Evolutionary conservation across 2,329 filamentous ascomycete species (phyloP).

Genomic region (Hypoxylon sp.): DNA sequence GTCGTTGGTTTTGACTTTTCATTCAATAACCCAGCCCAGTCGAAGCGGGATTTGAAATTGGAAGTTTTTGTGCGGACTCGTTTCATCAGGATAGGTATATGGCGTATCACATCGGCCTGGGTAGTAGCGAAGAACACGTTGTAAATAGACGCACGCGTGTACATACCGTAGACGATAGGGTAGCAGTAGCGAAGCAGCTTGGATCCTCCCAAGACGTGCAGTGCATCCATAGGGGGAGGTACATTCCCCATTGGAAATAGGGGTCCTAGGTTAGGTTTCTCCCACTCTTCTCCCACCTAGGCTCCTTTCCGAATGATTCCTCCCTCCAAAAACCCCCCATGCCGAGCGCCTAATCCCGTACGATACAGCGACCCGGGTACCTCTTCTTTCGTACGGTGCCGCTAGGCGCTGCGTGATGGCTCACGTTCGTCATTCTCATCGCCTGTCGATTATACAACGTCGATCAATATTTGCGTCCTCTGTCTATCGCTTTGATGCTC

Average conservation of each 20-base stretch:
- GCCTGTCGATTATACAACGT: not conserved
- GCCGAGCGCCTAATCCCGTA: constrained; percentile 3
- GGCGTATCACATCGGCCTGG: not conserved
- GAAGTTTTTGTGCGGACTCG: too few species aligned
- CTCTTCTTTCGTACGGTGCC: not conserved
- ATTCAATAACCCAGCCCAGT: too few species aligned
- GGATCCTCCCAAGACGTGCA: not conserved
- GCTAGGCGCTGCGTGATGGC: not conserved
- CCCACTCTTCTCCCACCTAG: constrained; percentile 1
- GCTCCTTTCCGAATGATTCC: constrained; percentile 7
- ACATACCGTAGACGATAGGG: not conserved
- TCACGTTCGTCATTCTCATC: not conserved
- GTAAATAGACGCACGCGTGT: not conserved
- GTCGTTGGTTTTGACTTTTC: too few species aligned
- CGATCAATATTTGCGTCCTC: not conserved
- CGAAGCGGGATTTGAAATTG: too few species aligned
- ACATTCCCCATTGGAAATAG: not conserved
- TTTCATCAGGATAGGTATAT: not conserved
- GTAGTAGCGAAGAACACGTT: not conserved
- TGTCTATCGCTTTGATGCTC: not conserved
- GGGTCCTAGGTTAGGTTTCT: constrained; percentile 2
- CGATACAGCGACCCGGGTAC: not conserved
- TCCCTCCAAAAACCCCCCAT: not conserved
- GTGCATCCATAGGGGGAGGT: not conserved
- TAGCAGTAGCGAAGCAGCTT: not conserved